Evolutionary conservation across 2,329 filamentous ascomycete species (phyloP), one percentile per base, ranked within the genome.

Genomic region (Fusarium sp.): DNA sequence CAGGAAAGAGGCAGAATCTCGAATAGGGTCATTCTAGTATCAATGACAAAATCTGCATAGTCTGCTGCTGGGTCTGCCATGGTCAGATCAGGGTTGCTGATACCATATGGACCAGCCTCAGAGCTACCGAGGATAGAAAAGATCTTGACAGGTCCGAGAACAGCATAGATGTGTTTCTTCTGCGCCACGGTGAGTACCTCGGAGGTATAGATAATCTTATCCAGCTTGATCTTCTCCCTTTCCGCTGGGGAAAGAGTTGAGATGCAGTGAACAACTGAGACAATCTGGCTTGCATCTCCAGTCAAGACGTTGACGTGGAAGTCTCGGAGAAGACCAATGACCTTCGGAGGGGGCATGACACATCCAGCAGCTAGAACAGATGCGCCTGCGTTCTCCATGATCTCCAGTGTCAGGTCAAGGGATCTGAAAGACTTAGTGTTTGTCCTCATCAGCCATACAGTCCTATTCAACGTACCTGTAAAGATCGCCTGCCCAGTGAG

Each of bases 171-270:
- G 11, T 74, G 72, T 0, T 45, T 53, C 19, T 70, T 69, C 32
- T 81, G 78, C 0, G 70, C 46, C 0, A 41, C 6, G 0, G 72
- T 76, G 19, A 82, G 62, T 0, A 71, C 61, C 29, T 82, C 79
- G 0, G 79, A 81, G 0, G 79, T 80, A 51, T 81, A 81, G 4
- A 81, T 71, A 1, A 80, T 67, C 57, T 80, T 81, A 11, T 71
- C 49, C 0, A 81, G 36, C 1, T 60, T 69, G 33, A 80, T 65
- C 5, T 53, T 49, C 0, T 65, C 31, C 2, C 66, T 61, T 5
- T 57, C 53, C 19, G 43, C 45, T 4, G 17, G 21, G 0, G 69
- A 35, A 0, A 79, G 57, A 0, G 65, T 69, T 3, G 75, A 72
- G 4, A 80, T 72, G 43, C 75, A 55, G 11, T 76, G 68, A 0